Evolutionary conservation across 2,329 filamentous ascomycete genomes (phyloP).

Genomic region (Metarhizium brunneum): DNA sequence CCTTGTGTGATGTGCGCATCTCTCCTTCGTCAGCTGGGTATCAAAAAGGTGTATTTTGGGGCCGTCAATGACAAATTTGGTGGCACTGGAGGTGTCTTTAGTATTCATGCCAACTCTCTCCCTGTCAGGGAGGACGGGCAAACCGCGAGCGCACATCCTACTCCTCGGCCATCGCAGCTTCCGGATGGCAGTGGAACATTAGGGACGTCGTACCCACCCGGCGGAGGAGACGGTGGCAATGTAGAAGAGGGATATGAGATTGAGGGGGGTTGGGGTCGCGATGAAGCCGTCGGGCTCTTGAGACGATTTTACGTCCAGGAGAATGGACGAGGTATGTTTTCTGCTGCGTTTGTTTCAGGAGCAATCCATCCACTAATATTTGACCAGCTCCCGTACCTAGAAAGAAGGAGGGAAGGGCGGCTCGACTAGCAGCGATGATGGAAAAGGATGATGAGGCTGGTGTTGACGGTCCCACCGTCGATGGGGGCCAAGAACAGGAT

Average conservation of each 20-base stretch:
- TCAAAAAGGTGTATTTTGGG: slow-evolving; percentile 88
- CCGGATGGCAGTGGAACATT: slow-evolving; percentile 26
- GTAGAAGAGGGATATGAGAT: slow-evolving; percentile 74
- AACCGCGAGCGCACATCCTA: slow-evolving; percentile 31
- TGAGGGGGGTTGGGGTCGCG: slow-evolving; percentile 77
- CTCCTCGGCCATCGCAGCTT: slow-evolving; percentile 25
- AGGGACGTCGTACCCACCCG: slow-evolving; percentile 26
- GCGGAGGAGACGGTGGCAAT: slow-evolving; percentile 50
- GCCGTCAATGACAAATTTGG: slow-evolving; percentile 96
- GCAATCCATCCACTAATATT: slow-evolving; percentile 10
- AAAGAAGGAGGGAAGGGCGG: slow-evolving; percentile 47
- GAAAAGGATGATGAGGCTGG: slow-evolving; percentile 26
- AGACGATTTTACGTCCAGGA: slow-evolving; percentile 96
- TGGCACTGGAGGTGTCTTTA: slow-evolving; percentile 87
- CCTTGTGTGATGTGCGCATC: slow-evolving; percentile 99
- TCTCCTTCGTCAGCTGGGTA: slow-evolving; percentile 76
- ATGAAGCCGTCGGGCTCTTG: slow-evolving; percentile 87
- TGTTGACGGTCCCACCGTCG: background rate
- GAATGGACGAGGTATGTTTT: slow-evolving; percentile 70
- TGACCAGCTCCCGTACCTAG: slow-evolving; percentile 38
- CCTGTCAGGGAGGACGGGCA: slow-evolving; percentile 25
- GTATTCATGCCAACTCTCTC: slow-evolving; percentile 60
- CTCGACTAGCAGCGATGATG: slow-evolving; percentile 42
- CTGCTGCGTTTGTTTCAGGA: background rate
- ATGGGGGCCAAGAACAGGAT: background rate